A percentile compares a stretch with the other conserved stretches of the same genome.
Evolutionary conservation across 2,329 filamentous ascomycete species (phyloP).

Genomic region (Graphilbum fragrans): DNA sequence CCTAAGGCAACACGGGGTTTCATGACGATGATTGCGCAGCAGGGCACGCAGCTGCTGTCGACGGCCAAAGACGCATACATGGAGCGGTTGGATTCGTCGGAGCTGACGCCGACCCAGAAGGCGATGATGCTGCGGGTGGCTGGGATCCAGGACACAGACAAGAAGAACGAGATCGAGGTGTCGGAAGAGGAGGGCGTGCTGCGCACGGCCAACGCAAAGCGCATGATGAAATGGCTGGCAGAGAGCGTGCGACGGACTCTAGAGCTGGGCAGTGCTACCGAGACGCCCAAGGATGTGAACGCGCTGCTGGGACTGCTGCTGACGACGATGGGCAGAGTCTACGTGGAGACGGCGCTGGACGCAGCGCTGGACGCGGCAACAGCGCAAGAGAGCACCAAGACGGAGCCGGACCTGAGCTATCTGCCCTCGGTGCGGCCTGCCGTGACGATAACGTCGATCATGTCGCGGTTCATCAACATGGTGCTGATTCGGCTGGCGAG

Average conservation of each 20-base stretch:
- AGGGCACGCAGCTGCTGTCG: conserved; percentile 77
- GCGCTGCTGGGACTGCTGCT: conserved; percentile 74
- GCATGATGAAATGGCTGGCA: conserved; percentile 95
- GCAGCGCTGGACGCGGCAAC: conserved; percentile 63
- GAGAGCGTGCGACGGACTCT: conserved; percentile 86
- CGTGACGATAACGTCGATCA: conserved; percentile 82
- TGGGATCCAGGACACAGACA: conserved; percentile 64
- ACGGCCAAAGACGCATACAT: conserved; percentile 87
- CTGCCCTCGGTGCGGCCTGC: conserved; percentile 67
- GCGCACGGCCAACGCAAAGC: conserved; percentile 78
- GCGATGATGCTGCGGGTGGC: conserved; percentile 83
- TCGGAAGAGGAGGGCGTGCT: conserved; percentile 79
- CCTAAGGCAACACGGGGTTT: conserved; percentile 87
- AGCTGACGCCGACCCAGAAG: conserved; percentile 79
- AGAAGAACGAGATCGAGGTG: conserved; percentile 80
- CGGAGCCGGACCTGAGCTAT: conserved; percentile 79
- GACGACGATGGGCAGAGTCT: conserved; percentile 76
- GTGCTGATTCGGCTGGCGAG: conserved; percentile 84
- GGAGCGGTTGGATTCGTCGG: conserved; percentile 76
- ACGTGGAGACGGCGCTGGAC: conserved; percentile 54
- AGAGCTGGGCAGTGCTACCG: conserved; percentile 75
- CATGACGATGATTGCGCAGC: conserved; percentile 82
- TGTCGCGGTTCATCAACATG: conserved; percentile 83
- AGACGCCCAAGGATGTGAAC: conserved; percentile 89
- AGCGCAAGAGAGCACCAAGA: conserved; percentile 65